Conservation (phyloP, 2,329 filamentous ascomycete genomes). For the Neurospora crassa region DNA sequence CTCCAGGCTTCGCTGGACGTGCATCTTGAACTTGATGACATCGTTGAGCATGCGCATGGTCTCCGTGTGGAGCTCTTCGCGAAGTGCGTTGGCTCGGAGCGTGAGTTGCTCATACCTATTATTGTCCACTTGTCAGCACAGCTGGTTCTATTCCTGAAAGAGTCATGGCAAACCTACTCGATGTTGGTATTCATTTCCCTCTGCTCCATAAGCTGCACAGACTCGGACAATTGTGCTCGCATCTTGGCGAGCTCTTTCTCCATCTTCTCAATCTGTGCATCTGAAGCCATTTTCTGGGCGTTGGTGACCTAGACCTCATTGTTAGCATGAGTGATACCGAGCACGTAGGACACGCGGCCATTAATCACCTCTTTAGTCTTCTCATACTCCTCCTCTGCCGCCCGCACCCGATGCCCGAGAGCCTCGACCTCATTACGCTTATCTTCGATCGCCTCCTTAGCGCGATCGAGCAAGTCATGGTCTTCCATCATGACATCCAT, state of each 20-base stretch:
- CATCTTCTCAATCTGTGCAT: conserved; percentile 96
- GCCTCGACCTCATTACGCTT: conserved; percentile 89
- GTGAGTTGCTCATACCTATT: conserved; percentile 85
- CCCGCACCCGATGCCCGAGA: conserved; percentile 76
- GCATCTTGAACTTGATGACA: conserved; percentile 97
- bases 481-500: conserved; percentile 92
- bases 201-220: conserved; percentile 85
- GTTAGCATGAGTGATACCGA: neutral
- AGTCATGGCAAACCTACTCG: conserved; percentile 49
- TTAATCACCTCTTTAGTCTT: conserved; percentile 66
- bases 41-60: conserved; percentile 95
- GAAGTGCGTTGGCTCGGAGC: conserved; percentile 69
- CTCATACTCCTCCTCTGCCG: conserved; percentile 88
- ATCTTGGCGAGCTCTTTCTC: conserved; percentile 96
- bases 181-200: conserved; percentile 94
- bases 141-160: neutral
- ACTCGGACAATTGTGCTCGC: conserved; percentile 73
- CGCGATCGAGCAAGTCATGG: conserved; percentile 84
- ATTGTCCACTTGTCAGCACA: conserved; percentile 4
- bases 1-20: conserved; percentile 84
- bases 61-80: conserved; percentile 97
- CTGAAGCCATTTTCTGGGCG: conserved; percentile 78
- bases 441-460: conserved; percentile 95
- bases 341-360: neutral
- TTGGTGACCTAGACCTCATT: conserved; percentile 43